Percentiles rank a stretch among this genome's conserved stretches.
These are phyloP conservation scores for Phaeosphaeriaceae sp. DNA, from an alignment of 2,329 filamentous ascomycete genomes.

Conservation along the genomic window DNA sequence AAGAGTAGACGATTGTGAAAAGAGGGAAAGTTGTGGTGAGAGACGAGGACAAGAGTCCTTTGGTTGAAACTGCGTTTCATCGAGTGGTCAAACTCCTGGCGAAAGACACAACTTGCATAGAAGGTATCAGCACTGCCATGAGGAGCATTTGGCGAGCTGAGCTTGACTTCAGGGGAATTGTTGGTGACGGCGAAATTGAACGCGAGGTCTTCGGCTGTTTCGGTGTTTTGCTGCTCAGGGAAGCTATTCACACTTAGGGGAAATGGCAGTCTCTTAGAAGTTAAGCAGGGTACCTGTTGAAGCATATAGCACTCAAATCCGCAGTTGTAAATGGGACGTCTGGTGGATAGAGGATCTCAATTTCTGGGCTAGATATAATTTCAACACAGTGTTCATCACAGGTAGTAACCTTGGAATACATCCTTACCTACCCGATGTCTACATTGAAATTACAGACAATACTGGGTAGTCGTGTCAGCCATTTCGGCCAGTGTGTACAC, in stretches of 20 bases:
- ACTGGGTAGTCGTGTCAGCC: conserved; percentile 34
- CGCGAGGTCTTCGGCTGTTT: conserved; percentile 46
- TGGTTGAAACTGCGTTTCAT: conserved; percentile 54
- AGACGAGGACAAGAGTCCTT: conserved; percentile 49
- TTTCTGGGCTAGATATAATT: conserved; percentile 43
- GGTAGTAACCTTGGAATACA: background rate
- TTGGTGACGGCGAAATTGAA: conserved; percentile 52
- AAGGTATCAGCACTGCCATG: conserved; percentile 47
- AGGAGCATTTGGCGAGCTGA: conserved; percentile 47
- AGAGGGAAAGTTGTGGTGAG: conserved; percentile 49
- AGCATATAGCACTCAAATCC: conserved; percentile 51
- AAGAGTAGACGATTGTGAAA: conserved; percentile 46
- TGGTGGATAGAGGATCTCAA: conserved; percentile 51
- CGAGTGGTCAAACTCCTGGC: conserved; percentile 49
- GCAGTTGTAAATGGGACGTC: conserved; percentile 45
- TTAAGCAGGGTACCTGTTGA: conserved; percentile 44
- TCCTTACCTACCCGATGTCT: conserved; percentile 45
- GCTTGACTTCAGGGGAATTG: conserved; percentile 63
- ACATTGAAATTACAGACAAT: conserved; percentile 54
- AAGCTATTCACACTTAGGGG: conserved; percentile 40
- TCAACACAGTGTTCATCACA: conserved; percentile 12
- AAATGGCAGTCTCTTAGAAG: background rate
- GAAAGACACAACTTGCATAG: conserved; percentile 49
- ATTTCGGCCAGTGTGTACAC: conserved; percentile 12
- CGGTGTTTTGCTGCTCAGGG: conserved; percentile 51